Percentiles rank a stretch among this genome's conserved stretches.
Conservation (phyloP, 345 rosid genomes). For the Lepidium africanum region DNA sequence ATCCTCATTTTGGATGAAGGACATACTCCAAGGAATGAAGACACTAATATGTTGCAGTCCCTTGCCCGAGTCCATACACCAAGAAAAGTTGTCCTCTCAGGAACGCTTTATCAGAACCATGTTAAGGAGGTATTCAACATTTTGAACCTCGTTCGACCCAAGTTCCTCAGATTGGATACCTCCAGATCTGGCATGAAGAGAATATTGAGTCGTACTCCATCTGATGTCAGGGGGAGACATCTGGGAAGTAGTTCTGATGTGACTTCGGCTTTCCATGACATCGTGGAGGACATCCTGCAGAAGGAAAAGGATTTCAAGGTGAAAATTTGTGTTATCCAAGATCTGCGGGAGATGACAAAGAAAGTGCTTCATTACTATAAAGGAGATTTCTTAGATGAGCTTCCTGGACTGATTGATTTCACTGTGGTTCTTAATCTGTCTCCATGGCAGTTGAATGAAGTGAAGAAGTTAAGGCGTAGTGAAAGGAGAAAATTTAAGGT, state of each 20-base stretch:
- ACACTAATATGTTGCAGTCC: slow-evolving; percentile 73
- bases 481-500: slow-evolving; percentile 50
- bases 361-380: slow-evolving; percentile 90
- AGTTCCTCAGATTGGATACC: slow-evolving; percentile 56
- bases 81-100: slow-evolving; percentile 85
- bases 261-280: slow-evolving; percentile 54
- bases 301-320: slow-evolving; percentile 59
- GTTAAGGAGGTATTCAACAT: slow-evolving; percentile 90
- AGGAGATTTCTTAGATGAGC: slow-evolving; percentile 96
- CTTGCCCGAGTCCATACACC: slow-evolving; percentile 81
- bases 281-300: slow-evolving; percentile 75
- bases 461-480: slow-evolving; percentile 43
- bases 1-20: slow-evolving; percentile 93
- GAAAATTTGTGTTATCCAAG: slow-evolving; percentile 61
- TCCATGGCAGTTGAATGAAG: slow-evolving; percentile 53
- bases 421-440: slow-evolving; percentile 70
- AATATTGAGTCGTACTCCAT: slow-evolving; percentile 55
- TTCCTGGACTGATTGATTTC: slow-evolving; percentile 88
- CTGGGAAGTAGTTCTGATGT: slow-evolving; percentile 37
- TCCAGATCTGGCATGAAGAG: slow-evolving; percentile 53
- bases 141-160: slow-evolving; percentile 83
- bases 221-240: slow-evolving; percentile 44
- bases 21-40: slow-evolving; percentile 91
- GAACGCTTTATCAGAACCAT: slow-evolving; percentile 93
- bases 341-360: slow-evolving; percentile 87